Percentiles rank a stretch among this genome's conserved stretches.
Conservation (phyloP, 306 rosid species). For the Erythrophleum fordii region DNA sequence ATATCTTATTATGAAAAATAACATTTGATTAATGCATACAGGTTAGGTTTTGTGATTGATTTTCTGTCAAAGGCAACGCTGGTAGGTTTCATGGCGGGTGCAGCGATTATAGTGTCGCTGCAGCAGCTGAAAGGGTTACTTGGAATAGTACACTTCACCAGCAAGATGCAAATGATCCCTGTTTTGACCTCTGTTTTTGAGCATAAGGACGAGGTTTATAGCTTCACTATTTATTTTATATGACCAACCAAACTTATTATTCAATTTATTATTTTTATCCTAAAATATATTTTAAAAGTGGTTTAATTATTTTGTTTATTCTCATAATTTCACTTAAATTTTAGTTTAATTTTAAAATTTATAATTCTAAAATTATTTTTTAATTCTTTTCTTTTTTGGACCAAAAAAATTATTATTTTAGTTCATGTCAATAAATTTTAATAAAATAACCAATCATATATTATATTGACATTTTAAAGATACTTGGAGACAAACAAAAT, state of each 20-base stretch:
- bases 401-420: too few relatives aligned
- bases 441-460: neutral
- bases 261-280: neutral
- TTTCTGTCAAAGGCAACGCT: conserved; percentile 95
- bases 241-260: conserved; percentile 2
- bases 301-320: neutral
- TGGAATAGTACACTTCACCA: conserved; percentile 81
- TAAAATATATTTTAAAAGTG: neutral
- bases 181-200: conserved; percentile 73
- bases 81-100: conserved; percentile 96
- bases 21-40: conserved; percentile 39
- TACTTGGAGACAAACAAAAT: neutral
- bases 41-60: conserved; percentile 92
- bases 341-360: neutral
- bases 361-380: neutral
- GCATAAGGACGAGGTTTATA: conserved; percentile 66
- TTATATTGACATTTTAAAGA: neutral
- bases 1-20: conserved; percentile 27
- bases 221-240: conserved; percentile 32
- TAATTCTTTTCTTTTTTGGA: too few relatives aligned
- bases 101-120: conserved; percentile 92
- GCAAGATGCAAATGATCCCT: conserved; percentile 81
- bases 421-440: neutral
- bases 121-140: conserved; percentile 94
- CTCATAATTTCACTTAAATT: neutral